Base-by-base conservation (phyloP, 2,329 filamentous ascomycete species). In the Xylaria sp. region DNA sequence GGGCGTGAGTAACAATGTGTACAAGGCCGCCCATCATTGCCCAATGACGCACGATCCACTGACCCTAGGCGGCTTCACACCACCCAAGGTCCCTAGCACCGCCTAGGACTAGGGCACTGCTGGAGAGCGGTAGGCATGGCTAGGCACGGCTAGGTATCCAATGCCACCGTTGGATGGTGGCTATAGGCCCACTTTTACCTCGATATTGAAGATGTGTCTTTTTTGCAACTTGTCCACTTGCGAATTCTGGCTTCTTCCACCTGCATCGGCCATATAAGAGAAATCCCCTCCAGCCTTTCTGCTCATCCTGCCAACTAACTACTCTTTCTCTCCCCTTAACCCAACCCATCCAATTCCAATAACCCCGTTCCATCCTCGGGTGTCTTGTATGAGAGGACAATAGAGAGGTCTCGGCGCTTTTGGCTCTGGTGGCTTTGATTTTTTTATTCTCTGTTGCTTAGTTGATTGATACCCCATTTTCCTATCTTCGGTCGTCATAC, bases 151-250 rank as follows among this genome's bases (percentile, higher is more conserved):
- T 15, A 33, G 28, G 41, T 25, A 23, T 58, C 62, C 54, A 51
- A 58, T 57, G 54, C 20, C 18, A 55, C 20, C 2, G 60, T 28
- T 12, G 5, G 56, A 12, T 46, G 39, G n/a, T 46, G 56, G 49
- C 55, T n/a, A 10, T 15, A 2, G 72, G 66, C 70, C 72, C 75
- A 72, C 74, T 73, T 74, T 76, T 76, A 12, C 12, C n/a, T 64
- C 13, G 54, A 67, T 61, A 76, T 71, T 75, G 76, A 75, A 78
- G 69, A 78, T 77, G 75, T 78, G 76, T 77, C 59, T 74, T 76
- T 77, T 76, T 78, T 75, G 74, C 75, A 78, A 78, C 74, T 76
- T 78, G 76, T 76, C 76, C 76, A 76, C 76, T 71, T 67, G 39
- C 62, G 65, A 61, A 64, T 75, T 74, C 57, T 67, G 65, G 62